A percentile compares a stretch with the other conserved stretches of the same genome.
phyloP scores from a whole-genome alignment of 371 early-diverging fungal species.

The Mortierella sp. region DNA sequence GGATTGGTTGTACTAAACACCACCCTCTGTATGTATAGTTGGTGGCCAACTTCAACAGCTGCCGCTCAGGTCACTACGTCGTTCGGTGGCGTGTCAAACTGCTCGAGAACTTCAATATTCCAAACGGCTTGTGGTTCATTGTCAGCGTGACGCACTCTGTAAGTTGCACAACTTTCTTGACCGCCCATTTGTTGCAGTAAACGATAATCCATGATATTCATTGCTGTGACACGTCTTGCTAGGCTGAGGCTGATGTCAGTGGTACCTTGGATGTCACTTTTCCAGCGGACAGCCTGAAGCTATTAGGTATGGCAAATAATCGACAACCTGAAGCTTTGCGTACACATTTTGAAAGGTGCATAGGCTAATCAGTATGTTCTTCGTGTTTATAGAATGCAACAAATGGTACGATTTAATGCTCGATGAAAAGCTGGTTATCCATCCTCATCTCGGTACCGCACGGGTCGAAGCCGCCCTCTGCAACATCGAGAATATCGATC shows the following conservation, averaged over 20 bases:
- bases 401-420: constrained; percentile 40
- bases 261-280: constrained; percentile 47
- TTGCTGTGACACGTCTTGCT: too few relatives aligned
- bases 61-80: constrained; percentile 25
- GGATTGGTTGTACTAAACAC: not conserved
- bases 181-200: too few relatives aligned
- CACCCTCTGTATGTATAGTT: constrained; percentile 9
- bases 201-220: too few relatives aligned
- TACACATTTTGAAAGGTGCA: too few relatives aligned
- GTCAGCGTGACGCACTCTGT: constrained; percentile 39
- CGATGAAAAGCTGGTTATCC: constrained; percentile 40
- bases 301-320: constrained; percentile 17
- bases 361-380: too few relatives aligned
- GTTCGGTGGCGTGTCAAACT: constrained; percentile 41
- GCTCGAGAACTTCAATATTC: constrained; percentile 26
- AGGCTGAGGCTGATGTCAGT: constrained; percentile 45
- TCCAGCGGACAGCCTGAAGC: constrained; percentile 21
- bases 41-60: constrained; percentile 23
- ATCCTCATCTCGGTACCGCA: constrained; percentile 27
- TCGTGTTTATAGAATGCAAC: constrained; percentile 12
- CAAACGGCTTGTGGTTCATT: constrained; percentile 40
- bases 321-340: too few relatives aligned
- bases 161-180: constrained; percentile 5
- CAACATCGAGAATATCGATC: constrained; percentile 33
- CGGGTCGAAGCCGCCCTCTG: constrained; percentile 22